These are phyloP conservation scores for Diplodia sapinea DNA, from an alignment of 2,329 filamentous ascomycete species.

Conservation along the genomic window DNA sequence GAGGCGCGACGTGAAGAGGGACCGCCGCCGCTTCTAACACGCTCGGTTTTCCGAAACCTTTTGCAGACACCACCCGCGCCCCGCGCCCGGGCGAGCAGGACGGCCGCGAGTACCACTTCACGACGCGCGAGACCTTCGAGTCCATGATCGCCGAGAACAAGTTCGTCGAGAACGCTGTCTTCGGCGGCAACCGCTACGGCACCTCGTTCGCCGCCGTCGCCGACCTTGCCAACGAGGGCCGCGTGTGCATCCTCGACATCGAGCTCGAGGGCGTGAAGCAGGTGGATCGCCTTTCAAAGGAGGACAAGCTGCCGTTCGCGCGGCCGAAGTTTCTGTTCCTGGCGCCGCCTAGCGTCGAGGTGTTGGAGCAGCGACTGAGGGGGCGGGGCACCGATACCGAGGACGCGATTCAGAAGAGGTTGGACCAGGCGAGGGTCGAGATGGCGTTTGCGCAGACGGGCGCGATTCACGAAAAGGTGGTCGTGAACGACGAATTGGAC, in stretches of 20 bases:
- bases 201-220: conserved; percentile 81
- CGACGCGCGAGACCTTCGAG: conserved; percentile 69
- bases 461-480: conserved; percentile 58
- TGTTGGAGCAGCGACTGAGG: conserved; percentile 68
- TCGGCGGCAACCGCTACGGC: conserved; percentile 85
- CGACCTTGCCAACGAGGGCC: conserved; percentile 72
- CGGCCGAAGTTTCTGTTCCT: conserved; percentile 82
- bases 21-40: not conserved
- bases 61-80: conserved; percentile 74
- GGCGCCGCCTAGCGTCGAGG: conserved; percentile 75
- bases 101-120: conserved; percentile 83
- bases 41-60: not conserved
- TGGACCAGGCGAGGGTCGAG: conserved; percentile 55
- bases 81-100: conserved; percentile 77
- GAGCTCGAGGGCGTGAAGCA: conserved; percentile 99
- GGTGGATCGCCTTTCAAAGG: conserved; percentile 68
- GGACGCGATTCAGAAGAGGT: conserved; percentile 54
- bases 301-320: conserved; percentile 60
- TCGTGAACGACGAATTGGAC: conserved; percentile 60
- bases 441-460: conserved; percentile 49
- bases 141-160: conserved; percentile 69
- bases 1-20: not conserved
- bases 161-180: conserved; percentile 88
- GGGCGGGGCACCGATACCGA: conserved; percentile 53
- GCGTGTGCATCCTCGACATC: conserved; percentile 86